phyloP scores from a whole-genome alignment of 1,139 yeast species.

The Suhomyces coccinellae region DNA sequence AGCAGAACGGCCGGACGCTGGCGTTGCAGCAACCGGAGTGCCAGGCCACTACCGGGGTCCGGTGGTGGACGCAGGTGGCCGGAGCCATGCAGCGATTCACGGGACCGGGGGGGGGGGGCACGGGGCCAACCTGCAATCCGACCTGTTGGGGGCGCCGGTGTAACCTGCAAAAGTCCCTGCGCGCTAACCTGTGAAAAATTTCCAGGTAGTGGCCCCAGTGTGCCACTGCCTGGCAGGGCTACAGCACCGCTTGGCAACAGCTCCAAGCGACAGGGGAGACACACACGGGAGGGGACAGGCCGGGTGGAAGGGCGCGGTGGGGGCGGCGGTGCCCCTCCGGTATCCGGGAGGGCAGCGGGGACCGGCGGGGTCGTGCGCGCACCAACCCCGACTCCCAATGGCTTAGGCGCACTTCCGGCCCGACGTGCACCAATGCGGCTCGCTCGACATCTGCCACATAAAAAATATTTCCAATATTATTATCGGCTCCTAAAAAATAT shows the following conservation, averaged over 20 bases:
- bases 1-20: too few relatives aligned
- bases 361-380: not conserved
- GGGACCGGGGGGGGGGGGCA: too few relatives aligned
- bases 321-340: not conserved
- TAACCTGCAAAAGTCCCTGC: not conserved
- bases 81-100: too few relatives aligned
- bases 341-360: not conserved
- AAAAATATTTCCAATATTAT: not conserved
- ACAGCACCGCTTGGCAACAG: too few relatives aligned
- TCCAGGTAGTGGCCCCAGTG: not conserved
- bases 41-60: too few relatives aligned
- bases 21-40: too few relatives aligned
- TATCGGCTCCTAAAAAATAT: constrained; percentile 1
- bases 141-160: not conserved
- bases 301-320: not conserved
- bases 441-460: not conserved
- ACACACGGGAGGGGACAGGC: too few relatives aligned
- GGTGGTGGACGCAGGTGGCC: too few relatives aligned
- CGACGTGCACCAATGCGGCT: constrained; percentile 1
- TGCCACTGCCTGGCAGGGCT: not conserved
- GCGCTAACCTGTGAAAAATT: constrained; percentile 1
- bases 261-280: too few relatives aligned
- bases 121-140: too few relatives aligned
- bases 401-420: not conserved
- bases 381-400: not conserved